Evolutionary conservation across 169 alveolate species (phyloP), one percentile per base, ranked within the genome.

Genomic region (Cryptosporidium bovis): DNA sequence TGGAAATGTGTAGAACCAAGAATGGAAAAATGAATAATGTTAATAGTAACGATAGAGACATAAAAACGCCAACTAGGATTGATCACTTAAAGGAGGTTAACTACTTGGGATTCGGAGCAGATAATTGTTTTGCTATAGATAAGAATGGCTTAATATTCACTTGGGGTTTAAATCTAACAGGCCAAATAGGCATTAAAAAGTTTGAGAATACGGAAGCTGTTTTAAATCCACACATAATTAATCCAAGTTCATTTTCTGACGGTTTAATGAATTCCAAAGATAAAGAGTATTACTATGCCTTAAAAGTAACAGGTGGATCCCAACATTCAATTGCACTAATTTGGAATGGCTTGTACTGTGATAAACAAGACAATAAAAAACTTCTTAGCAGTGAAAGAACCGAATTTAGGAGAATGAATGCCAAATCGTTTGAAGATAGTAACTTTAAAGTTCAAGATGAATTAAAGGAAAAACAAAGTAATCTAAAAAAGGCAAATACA

Each of bases 111-210:
- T 77, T 77, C 40, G 87, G 87, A 29, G 69, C 87, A 36, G 87
- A 77, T 60, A 24, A 71, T 31, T 77, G 87, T 13, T 77, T 77
- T 40, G 87, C 87, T 40, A 60, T 46, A 36, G 77, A 77, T 48
- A 40, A 3, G 0, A 44, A 34, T 40, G 87, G 87, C 8, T 8
- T 77, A 29, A 18, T 77, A 20, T 77, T 27, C 64, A 71, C 29
- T 1, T 77, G 87, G 87, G 87, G 87, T 18, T 33, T 77, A 71
- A 77, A 77, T 40, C 51, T 77, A 62, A 77, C 87, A 0, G 87
- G 87, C 10, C 87, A 77, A 40, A 77, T 77, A 16, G 87, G 69
- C 4, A 60, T 62, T 77, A 29, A 40, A 18, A 46, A 12, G 1
- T 53, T 60, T 16, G 34, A 16, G 13, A 62, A 56, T 46, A 34